Evolutionary conservation across 176 grass and related monocot genomes (phyloP), one percentile per base, ranked within the genome.

Genomic region (Oryza nivara): DNA sequence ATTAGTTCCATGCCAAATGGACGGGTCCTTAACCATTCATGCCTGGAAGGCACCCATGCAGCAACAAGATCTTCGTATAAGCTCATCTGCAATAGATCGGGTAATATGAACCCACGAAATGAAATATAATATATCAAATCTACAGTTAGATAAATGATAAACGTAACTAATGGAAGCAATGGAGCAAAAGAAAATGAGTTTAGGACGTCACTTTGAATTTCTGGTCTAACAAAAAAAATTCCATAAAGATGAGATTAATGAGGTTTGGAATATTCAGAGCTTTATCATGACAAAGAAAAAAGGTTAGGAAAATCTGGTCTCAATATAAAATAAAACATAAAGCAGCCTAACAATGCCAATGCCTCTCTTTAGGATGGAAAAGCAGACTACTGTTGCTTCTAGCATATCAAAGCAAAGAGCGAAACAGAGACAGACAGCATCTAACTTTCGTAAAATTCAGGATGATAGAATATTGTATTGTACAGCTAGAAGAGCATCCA

Each of bases 11-110:
- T 82, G 70, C 96, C 96, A 63, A 90, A 86, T 69, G 92, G 92
- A 65, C 85, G 91, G 52, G 75, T 61, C 67, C 77, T 92, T 77
- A 98, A 85, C 92, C 91, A 98, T 67, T 93, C 89, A 88, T 98
- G 92, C 84, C 78, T 95, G 47, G 69, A 48, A 61, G 95, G 92
- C 70, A 98, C 95, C 89, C 92, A 95, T 82, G 91, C 89, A 12
- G 95, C 89, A 68, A 98, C 87, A 81, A 98, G 87, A 90, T 98
- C 92, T 88, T 98, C 95, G 68, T 98, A 95, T 88, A 95, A 92
- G 84, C 95, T 98, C 85, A 98, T 74, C 95, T 95, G 92, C 85
- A 98, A 44, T 67, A 75, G 74, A 76, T 90, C 83, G 35, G 51
- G 9, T 82, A 92, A 64, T 56, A 86, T 83, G 19, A 87, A 40